phyloP scores from a whole-genome alignment of 2,329 filamentous ascomycete genomes.

The Onygenales sp. region DNA sequence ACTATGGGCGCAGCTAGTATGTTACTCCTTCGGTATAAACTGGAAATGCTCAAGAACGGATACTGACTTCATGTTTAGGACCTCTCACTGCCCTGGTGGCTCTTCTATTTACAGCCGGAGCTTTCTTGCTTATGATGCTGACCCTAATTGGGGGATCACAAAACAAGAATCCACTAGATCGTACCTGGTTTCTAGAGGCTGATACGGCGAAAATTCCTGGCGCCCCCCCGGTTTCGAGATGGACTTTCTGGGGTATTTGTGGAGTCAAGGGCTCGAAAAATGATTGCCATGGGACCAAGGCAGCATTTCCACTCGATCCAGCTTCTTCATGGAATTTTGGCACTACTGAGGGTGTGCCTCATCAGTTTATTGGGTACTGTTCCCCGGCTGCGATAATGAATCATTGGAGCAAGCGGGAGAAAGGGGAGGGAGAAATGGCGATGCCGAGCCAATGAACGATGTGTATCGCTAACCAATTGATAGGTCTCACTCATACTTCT shows the following conservation, averaged over 20 bases:
- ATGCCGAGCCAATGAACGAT: conserved; percentile 13
- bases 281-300: conserved; percentile 57
- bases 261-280: conserved; percentile 46
- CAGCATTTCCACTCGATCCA: conserved; percentile 57
- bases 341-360: conserved; percentile 44
- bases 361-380: conserved; percentile 44
- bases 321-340: conserved; percentile 48
- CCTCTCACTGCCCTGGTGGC: conserved; percentile 47
- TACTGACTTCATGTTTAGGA: conserved; percentile 30
- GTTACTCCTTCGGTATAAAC: not conserved
- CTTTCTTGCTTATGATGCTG: conserved; percentile 56
- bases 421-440: not conserved
- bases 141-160: conserved; percentile 53
- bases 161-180: conserved; percentile 51
- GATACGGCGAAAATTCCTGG: conserved; percentile 64
- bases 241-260: conserved; percentile 87
- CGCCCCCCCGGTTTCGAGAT: conserved; percentile 60
- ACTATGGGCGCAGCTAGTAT: not conserved
- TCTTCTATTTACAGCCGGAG: conserved; percentile 52
- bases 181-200: conserved; percentile 79
- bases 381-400: not conserved
- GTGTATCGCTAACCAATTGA: conserved; percentile 1
- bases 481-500: conserved; percentile 60
- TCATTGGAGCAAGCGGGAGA: not conserved
- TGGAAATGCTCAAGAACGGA: not conserved